phyloP scores from a whole-genome alignment of 192 early-diverging fungal species.

The Geosiphon pyriformis region DNA sequence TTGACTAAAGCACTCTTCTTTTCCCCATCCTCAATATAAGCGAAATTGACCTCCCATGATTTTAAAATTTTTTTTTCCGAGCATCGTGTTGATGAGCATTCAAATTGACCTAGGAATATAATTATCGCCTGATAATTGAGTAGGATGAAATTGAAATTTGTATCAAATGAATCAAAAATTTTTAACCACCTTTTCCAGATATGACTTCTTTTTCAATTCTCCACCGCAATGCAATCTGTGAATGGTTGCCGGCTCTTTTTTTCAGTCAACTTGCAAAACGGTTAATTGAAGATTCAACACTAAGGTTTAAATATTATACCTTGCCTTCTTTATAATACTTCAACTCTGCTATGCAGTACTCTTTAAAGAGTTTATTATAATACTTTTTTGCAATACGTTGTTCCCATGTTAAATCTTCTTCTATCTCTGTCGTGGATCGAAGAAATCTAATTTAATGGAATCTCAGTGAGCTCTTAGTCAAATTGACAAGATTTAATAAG shows the following conservation, averaged over 20 bases:
- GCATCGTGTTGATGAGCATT: constrained; percentile 61
- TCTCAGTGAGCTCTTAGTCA: neutral
- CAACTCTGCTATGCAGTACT: constrained; percentile 72
- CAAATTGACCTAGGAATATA: constrained; percentile 61
- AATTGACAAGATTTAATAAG: neutral
- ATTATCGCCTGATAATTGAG: neutral
- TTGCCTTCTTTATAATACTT: constrained; percentile 64
- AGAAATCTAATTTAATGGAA: constrained; percentile 47
- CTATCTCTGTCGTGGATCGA: constrained; percentile 41
- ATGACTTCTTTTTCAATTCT: constrained; percentile 63
- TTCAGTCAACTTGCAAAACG: too few species aligned
- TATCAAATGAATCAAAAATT: neutral
- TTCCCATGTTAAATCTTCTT: constrained; percentile 58
- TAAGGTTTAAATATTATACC: constrained; percentile 32
- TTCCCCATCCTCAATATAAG: constrained; percentile 64
- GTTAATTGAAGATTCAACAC: too few species aligned
- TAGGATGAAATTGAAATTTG: neutral
- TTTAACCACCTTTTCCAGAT: constrained; percentile 51
- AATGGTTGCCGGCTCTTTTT: too few species aligned
- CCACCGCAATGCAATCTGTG: constrained; percentile 64
- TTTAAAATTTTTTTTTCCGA: constrained; percentile 39
- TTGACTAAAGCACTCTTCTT: constrained; percentile 82
- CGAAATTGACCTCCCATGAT: constrained; percentile 87
- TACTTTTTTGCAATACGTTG: constrained; percentile 76
- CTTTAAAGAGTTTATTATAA: constrained; percentile 81